Base-by-base conservation (phyloP, 164 flowering plant genomes). In the Kingdonia uniflora region DNA sequence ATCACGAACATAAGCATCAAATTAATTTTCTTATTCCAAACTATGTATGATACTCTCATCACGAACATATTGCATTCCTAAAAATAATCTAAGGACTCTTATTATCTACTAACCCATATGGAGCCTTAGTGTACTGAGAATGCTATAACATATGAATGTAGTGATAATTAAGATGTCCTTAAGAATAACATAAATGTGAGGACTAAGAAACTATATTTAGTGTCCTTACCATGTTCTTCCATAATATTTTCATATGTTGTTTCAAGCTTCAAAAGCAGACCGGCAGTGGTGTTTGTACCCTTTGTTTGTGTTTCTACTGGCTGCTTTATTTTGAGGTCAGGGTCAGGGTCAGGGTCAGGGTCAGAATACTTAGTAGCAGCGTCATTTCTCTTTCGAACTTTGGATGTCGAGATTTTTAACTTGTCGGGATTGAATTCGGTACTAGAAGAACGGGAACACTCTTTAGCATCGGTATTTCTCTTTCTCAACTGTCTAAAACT, bases 161-260 rank as follows among this genome's bases (percentile, higher is more conserved):
- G 19, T 6, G 15, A n/a, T 38, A 42, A 11, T 42, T 19, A 5
- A 29, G 20, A 11, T 51, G 40, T 14, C 38, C 8, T 39, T n/a
- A 41, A 49, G 11, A 35, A 2, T 35, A 56, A 45, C 13, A 48
- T 20, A 37, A 20, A 17, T 16, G 7, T 25, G 45, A 3, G 19
- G 19, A 37, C 35, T 6, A 44, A 20, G 17, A 51, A 39, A 42
- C 8, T 44, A 50, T 17, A 35, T 12, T 16, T 26, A 47, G n/a
- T n/a, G 24, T 23, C 46, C 12, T 51, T 79, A 82, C 94, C 95
- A 61, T 42, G 7, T 19, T 15, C 20, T 8, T 44, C 48, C 11
- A 10, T 2, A 17, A 11, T 17, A 5, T 44, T 11, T 0, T n/a
- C 48, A 44, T 16, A 17, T 21, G 20, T 16, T 15, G 3, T 21